phyloP scores from a whole-genome alignment of 768 basidiomycete genomes.

The Lanmaoa pseudosensibilis region DNA sequence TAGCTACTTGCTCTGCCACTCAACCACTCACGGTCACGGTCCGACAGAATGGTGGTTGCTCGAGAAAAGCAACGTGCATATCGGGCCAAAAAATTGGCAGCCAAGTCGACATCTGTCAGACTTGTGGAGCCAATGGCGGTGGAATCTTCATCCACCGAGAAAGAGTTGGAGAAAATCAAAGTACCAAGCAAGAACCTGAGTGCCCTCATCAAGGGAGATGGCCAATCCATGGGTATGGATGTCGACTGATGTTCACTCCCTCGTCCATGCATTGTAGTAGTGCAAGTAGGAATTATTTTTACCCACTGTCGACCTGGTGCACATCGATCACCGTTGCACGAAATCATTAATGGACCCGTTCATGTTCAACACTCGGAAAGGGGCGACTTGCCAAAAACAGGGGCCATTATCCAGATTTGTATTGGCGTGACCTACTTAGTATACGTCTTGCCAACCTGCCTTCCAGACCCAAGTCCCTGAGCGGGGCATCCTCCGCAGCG shows the following conservation, averaged over 20 bases:
- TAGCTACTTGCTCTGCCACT: neutral
- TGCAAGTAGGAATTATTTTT: neutral
- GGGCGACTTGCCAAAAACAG: slow-evolving; percentile 4
- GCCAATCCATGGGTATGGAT: slow-evolving; percentile 91
- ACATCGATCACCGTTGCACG: neutral
- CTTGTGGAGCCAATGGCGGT: slow-evolving; percentile 62
- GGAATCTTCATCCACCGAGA: slow-evolving; percentile 45
- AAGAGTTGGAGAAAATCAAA: slow-evolving; percentile 77
- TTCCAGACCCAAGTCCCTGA: slow-evolving; percentile 2
- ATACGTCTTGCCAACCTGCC: neutral
- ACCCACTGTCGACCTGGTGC: neutral
- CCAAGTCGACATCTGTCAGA: slow-evolving; percentile 55
- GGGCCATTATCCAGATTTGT: slow-evolving; percentile 25
- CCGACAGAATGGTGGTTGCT: slow-evolving; percentile 75
- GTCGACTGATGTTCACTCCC: slow-evolving; percentile 50
- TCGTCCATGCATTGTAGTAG: neutral
- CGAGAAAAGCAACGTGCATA: slow-evolving; percentile 76
- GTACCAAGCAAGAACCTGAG: slow-evolving; percentile 60
- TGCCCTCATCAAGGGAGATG: slow-evolving; percentile 80
- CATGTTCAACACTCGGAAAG: neutral
- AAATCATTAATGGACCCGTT: too few relatives aligned
- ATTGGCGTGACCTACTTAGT: neutral
- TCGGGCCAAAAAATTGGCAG: slow-evolving; percentile 62
- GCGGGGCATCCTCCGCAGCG: slow-evolving; percentile 5
- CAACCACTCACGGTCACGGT: neutral